Evolutionary conservation across 306 rosid genomes (phyloP).

Genomic region (Leucaena leucocephala): DNA sequence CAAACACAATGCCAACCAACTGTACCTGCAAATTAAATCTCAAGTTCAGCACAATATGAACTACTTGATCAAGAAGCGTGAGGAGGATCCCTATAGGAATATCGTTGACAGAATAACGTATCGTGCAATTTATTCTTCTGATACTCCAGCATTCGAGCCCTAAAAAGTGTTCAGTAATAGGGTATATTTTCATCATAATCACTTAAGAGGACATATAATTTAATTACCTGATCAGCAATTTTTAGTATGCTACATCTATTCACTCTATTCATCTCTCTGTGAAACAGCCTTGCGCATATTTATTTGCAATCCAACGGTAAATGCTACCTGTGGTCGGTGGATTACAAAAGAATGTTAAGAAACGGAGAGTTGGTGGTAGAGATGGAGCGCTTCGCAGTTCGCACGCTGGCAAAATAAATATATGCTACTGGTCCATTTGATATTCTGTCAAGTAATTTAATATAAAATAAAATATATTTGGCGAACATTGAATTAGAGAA

Average conservation of each 20-base stretch:
- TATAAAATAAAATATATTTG: not conserved
- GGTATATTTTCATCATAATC: constrained; percentile 23
- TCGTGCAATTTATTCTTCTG: constrained; percentile 48
- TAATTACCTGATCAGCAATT: not conserved
- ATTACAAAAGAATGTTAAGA: not conserved
- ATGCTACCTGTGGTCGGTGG: not conserved
- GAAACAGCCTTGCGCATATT: not conserved
- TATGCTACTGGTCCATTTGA: not conserved
- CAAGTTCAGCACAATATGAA: constrained; percentile 60
- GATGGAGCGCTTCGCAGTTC: not conserved
- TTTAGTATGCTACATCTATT: not conserved
- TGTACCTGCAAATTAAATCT: constrained; percentile 79
- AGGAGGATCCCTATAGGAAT: constrained; percentile 89
- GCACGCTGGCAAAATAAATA: not conserved
- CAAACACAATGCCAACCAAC: constrained; percentile 63
- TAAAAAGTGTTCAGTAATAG: constrained; percentile 39
- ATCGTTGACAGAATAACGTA: constrained; percentile 63
- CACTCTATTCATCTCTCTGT: not conserved
- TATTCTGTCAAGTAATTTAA: not conserved
- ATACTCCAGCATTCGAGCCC: constrained; percentile 77
- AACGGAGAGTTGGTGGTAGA: not conserved
- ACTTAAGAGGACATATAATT: not conserved
- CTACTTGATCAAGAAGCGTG: constrained; percentile 79
- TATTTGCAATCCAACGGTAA: not conserved
- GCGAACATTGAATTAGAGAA: not conserved